Evolutionary conservation across 2,329 filamentous ascomycete species (phyloP).

Genomic region (Calonectria montana): DNA sequence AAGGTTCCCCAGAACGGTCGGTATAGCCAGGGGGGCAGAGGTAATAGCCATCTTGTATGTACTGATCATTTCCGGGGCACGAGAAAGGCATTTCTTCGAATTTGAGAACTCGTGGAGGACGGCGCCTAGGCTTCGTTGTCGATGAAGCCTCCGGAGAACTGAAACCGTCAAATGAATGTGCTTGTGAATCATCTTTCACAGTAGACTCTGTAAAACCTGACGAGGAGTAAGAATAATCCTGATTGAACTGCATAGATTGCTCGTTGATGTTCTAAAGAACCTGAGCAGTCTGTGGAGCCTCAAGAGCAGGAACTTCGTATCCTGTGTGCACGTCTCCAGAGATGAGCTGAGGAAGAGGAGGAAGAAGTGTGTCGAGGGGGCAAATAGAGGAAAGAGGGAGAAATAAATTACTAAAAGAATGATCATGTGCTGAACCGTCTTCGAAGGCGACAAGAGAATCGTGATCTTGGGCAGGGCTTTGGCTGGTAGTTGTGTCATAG

Average conservation of each 20-base stretch:
- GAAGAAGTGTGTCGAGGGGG: neutral
- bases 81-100: conserved; percentile 24
- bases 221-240: conserved; percentile 1
- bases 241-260: conserved; percentile 1
- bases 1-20: conserved; percentile 5
- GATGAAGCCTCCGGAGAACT: neutral
- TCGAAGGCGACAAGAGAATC: neutral
- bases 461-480: neutral
- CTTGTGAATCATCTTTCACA: neutral
- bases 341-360: neutral
- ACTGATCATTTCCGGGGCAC: conserved; percentile 32
- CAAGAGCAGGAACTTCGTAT: neutral
- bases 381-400: neutral
- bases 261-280: conserved; percentile 31
- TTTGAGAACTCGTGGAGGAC: neutral
- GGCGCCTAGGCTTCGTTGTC: neutral
- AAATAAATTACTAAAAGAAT: neutral
- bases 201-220: neutral
- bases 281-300: conserved; percentile 7
- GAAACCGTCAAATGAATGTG: conserved; percentile 6
- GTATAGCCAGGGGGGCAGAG: conserved; percentile 17
- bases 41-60: conserved; percentile 24
- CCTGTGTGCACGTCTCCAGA: neutral
- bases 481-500: neutral
- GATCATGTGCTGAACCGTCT: neutral